Percentiles rank a stretch among this genome's conserved stretches.
Conservation (phyloP, 768 basidiomycete species). For the Daedaleopsis sinensis region DNA sequence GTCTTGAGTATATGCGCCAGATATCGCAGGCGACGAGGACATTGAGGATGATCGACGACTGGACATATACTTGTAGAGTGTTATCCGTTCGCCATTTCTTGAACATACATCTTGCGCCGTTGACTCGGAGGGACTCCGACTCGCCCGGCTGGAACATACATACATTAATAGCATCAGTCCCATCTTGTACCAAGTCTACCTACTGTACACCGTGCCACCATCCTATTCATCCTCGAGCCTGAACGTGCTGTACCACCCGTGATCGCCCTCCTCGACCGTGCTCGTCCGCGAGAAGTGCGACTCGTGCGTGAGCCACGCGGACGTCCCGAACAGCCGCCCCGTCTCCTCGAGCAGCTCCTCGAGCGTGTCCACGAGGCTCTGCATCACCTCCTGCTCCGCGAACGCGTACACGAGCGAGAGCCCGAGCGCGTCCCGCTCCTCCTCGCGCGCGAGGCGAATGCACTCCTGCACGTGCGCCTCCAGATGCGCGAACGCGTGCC, state of each 20-base stretch:
- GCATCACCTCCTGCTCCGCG: constrained; percentile 46
- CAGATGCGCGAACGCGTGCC: constrained; percentile 42
- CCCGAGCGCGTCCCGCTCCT: constrained; percentile 35
- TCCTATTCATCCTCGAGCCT: constrained; percentile 25
- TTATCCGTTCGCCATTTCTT: no score
- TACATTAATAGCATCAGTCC: not conserved
- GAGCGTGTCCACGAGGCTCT: constrained; percentile 44
- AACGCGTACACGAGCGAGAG: constrained; percentile 44
- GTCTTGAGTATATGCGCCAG: constrained; percentile 8
- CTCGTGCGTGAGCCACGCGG: constrained; percentile 42
- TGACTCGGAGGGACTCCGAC: no score
- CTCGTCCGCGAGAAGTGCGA: constrained; percentile 25
- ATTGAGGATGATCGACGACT: not conserved
- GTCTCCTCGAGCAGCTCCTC: constrained; percentile 44
- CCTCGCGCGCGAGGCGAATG: constrained; percentile 31
- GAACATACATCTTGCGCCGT: not conserved
- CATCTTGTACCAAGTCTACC: not conserved
- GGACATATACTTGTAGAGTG: not conserved
- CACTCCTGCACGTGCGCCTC: constrained; percentile 38
- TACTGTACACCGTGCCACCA: not conserved
- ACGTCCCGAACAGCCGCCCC: constrained; percentile 47
- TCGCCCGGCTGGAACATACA: not conserved
- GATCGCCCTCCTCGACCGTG: constrained; percentile 26
- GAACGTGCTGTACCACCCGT: constrained; percentile 36
- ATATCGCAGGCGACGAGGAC: constrained; percentile 9